A percentile compares a stretch with the other conserved stretches of the same genome.
Evolutionary conservation across 2,329 filamentous ascomycete species (phyloP).

Genomic region (Aspergillus sp.): DNA sequence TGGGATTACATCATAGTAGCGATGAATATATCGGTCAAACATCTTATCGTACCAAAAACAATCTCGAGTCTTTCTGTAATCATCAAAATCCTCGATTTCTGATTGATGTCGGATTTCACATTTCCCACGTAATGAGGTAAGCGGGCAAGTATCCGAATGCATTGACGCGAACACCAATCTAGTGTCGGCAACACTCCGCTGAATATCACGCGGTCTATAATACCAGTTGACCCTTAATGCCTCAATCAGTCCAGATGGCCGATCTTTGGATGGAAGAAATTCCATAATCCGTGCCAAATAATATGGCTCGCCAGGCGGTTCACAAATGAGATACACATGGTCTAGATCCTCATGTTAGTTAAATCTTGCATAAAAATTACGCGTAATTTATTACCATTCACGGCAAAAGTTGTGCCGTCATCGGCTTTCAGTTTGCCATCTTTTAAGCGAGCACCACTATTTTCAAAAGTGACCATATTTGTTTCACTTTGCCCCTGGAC

Average conservation of each 20-base stretch:
- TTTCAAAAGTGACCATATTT: slow-evolving; percentile 86
- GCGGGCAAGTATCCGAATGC: slow-evolving; percentile 93
- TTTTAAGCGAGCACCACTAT: slow-evolving; percentile 62
- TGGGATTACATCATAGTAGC: slow-evolving; percentile 94
- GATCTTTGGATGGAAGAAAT: slow-evolving; percentile 79
- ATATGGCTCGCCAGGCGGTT: slow-evolving; percentile 95
- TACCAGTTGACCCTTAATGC: slow-evolving; percentile 96
- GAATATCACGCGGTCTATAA: slow-evolving; percentile 93
- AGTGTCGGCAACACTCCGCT: slow-evolving; percentile 84
- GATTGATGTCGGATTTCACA: slow-evolving; percentile 85
- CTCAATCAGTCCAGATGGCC: slow-evolving; percentile 69
- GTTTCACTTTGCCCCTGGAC: slow-evolving; percentile 50
- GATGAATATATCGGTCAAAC: slow-evolving; percentile 96
- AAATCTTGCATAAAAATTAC: not conserved
- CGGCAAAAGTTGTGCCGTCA: slow-evolving; percentile 75
- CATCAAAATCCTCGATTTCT: slow-evolving; percentile 77
- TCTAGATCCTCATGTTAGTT: slow-evolving; percentile 34
- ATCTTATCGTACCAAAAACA: slow-evolving; percentile 96
- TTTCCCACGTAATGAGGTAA: slow-evolving; percentile 88
- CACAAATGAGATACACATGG: slow-evolving; percentile 93
- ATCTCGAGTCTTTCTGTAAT: slow-evolving; percentile 78
- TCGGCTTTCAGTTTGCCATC: slow-evolving; percentile 80
- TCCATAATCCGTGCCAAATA: slow-evolving; percentile 98
- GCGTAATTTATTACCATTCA: slow-evolving; percentile 63
- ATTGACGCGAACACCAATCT: slow-evolving; percentile 92